phyloP scores from a whole-genome alignment of 805 yeast species.

The Torulaspora maleeae region DNA sequence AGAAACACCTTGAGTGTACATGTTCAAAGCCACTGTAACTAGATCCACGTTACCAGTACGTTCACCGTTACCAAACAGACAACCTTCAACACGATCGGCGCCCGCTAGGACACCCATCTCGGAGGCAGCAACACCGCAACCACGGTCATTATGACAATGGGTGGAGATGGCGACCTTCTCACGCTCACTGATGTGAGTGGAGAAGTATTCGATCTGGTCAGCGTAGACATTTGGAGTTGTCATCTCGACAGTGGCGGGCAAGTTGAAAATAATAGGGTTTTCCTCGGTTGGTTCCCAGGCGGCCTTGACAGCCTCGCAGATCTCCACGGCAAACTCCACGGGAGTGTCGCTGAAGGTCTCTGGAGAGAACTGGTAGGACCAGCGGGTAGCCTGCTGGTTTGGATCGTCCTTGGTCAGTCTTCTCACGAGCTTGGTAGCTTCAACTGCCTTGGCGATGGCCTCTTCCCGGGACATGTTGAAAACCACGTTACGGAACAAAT shows the following conservation, averaged over 20 bases:
- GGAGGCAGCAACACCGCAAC: conserved; percentile 80
- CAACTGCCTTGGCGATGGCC: conserved; percentile 63
- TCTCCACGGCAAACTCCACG: conserved; percentile 65
- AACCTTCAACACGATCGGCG: conserved; percentile 81
- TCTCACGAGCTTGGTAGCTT: conserved; percentile 62
- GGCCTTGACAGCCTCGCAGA: conserved; percentile 73
- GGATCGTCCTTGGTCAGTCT: conserved; percentile 75
- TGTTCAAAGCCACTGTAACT: conserved; percentile 67
- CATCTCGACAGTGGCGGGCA: conserved; percentile 79
- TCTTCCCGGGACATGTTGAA: conserved; percentile 67
- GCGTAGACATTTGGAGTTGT: conserved; percentile 73
- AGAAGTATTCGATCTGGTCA: conserved; percentile 74
- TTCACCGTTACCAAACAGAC: conserved; percentile 80
- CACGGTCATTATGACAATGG: conserved; percentile 77
- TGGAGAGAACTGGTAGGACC: conserved; percentile 75
- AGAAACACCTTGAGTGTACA: conserved; percentile 73
- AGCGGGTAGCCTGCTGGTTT: conserved; percentile 52
- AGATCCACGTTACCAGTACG: conserved; percentile 81
- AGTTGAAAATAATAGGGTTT: conserved; percentile 68
- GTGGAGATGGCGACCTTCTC: conserved; percentile 66
- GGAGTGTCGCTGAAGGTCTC: conserved; percentile 76
- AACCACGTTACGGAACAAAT: conserved; percentile 68
- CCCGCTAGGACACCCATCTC: conserved; percentile 77
- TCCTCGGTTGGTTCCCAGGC: conserved; percentile 79
- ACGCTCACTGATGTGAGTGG: conserved; percentile 61